phyloP scores from a whole-genome alignment of 495 filamentous ascomycete genomes.

The Poronia punctata region DNA sequence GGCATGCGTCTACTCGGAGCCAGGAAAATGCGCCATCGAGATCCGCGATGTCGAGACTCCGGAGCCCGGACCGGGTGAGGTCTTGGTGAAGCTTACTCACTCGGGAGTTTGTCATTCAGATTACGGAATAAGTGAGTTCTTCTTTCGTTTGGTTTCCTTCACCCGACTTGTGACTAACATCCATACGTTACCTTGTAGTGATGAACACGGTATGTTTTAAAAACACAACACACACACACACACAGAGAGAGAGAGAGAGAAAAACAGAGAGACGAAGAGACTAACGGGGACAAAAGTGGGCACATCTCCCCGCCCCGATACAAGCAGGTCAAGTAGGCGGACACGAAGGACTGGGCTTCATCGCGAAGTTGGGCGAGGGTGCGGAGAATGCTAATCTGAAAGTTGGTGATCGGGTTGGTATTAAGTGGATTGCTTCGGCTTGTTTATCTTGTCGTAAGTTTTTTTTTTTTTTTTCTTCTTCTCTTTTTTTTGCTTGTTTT shows the following conservation, averaged over 20 bases:
- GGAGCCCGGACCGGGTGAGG: slow-evolving; percentile 55
- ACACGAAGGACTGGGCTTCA: slow-evolving; percentile 54
- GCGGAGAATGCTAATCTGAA: slow-evolving; percentile 50
- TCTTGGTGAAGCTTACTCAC: slow-evolving; percentile 64
- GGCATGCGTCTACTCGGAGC: slow-evolving; percentile 62
- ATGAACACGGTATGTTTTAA: slow-evolving; percentile 6
- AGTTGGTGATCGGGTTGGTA: slow-evolving; percentile 58
- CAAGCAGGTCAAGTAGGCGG: slow-evolving; percentile 59
- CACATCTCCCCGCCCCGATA: slow-evolving; percentile 53
- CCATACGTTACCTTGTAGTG: not conserved
- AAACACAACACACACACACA: not conserved
- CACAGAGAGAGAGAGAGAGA: not conserved
- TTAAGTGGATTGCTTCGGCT: slow-evolving; percentile 43
- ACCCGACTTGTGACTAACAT: not conserved
- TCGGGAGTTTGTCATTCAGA: slow-evolving; percentile 69
- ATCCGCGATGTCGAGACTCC: slow-evolving; percentile 60
- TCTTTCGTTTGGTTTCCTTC: not conserved
- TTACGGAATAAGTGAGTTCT: slow-evolving; percentile 12
- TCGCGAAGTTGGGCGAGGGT: slow-evolving; percentile 54
- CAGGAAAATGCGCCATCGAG: slow-evolving; percentile 61
- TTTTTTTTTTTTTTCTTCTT: not conserved
- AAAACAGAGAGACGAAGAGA: not conserved
- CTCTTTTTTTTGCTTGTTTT: no score
- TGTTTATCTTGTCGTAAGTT: slow-evolving; percentile 6
- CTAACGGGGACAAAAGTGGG: slow-evolving; percentile 36